phyloP scores from a whole-genome alignment of 345 rosid genomes.

The Sonneratia caseolaris region DNA sequence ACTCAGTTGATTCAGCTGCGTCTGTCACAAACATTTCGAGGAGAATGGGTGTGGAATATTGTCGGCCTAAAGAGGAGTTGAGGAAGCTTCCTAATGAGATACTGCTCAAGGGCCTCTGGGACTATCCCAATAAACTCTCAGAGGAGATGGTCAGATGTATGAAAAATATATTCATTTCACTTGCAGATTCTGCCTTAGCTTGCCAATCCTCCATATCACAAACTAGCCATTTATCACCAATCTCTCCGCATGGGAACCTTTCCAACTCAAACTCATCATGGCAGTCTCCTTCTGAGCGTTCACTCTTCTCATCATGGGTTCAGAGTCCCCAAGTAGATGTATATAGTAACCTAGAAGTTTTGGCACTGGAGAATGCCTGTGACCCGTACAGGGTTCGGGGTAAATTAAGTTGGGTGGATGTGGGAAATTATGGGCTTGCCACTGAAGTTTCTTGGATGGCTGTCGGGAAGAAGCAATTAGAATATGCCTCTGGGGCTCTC shows the following conservation, averaged over 20 bases:
- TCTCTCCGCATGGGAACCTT: slow-evolving; percentile 78
- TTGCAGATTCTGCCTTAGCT: slow-evolving; percentile 57
- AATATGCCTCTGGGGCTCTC: slow-evolving; percentile 89
- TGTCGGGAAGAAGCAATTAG: slow-evolving; percentile 86
- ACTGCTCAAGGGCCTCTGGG: slow-evolving; percentile 56
- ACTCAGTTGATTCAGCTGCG: slow-evolving; percentile 19
- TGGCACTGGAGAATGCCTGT: slow-evolving; percentile 46
- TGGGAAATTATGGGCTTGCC: slow-evolving; percentile 59
- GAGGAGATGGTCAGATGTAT: slow-evolving; percentile 91
- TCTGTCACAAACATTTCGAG: slow-evolving; percentile 20
- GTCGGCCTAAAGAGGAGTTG: slow-evolving; percentile 15
- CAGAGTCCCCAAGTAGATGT: slow-evolving; percentile 68
- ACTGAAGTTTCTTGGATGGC: slow-evolving; percentile 95
- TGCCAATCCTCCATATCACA: slow-evolving; percentile 40
- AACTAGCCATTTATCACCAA: slow-evolving; percentile 43
- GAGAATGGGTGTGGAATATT: slow-evolving; percentile 16
- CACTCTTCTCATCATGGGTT: slow-evolving; percentile 60
- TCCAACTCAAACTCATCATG: slow-evolving; percentile 65
- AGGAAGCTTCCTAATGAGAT: slow-evolving; percentile 40
- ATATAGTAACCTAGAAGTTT: slow-evolving; percentile 35
- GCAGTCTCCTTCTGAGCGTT: slow-evolving; percentile 74
- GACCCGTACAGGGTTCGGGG: slow-evolving; percentile 83
- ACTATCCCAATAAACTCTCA: slow-evolving; percentile 67
- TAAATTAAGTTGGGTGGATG: slow-evolving; percentile 75
- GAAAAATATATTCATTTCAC: slow-evolving; percentile 80